phyloP scores from a whole-genome alignment of 441 rosid genomes.

The Brassica balearica region DNA sequence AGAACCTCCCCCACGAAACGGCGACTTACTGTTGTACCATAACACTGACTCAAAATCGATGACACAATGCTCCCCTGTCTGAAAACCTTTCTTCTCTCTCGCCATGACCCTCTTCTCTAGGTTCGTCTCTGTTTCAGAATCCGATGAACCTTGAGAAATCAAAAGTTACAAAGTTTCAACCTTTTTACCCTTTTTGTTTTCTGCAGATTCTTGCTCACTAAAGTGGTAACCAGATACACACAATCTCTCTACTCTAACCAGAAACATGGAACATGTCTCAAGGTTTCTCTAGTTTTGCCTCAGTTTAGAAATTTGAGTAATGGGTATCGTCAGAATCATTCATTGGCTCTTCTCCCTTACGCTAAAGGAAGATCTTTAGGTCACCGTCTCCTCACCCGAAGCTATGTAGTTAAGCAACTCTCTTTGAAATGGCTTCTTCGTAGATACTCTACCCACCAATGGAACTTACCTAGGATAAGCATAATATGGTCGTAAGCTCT shows the following conservation, averaged over 20 bases:
- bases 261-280: constrained; percentile 42
- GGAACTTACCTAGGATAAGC: constrained; percentile 44
- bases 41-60: not conserved
- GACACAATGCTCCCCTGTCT: constrained; percentile 30
- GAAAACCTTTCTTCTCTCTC: constrained; percentile 22
- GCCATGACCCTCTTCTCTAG: constrained; percentile 42
- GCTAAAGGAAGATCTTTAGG: constrained; percentile 44
- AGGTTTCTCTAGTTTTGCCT: constrained; percentile 52
- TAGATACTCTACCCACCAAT: constrained; percentile 37
- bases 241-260: constrained; percentile 44
- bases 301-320: constrained; percentile 46
- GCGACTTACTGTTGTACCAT: constrained; percentile 8
- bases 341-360: constrained; percentile 40
- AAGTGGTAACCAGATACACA: constrained; percentile 51
- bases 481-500: constrained; percentile 57
- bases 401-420: constrained; percentile 43
- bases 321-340: constrained; percentile 40
- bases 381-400: constrained; percentile 46
- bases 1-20: constrained; percentile 19
- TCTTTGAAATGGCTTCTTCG: constrained; percentile 55
- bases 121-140: constrained; percentile 32
- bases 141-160: too few relatives aligned
- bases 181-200: not conserved
- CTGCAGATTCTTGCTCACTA: constrained; percentile 68
- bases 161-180: constrained; percentile 10